phyloP scores from a whole-genome alignment of 345 rosid genomes.

The Streptanthus diversifolius region DNA sequence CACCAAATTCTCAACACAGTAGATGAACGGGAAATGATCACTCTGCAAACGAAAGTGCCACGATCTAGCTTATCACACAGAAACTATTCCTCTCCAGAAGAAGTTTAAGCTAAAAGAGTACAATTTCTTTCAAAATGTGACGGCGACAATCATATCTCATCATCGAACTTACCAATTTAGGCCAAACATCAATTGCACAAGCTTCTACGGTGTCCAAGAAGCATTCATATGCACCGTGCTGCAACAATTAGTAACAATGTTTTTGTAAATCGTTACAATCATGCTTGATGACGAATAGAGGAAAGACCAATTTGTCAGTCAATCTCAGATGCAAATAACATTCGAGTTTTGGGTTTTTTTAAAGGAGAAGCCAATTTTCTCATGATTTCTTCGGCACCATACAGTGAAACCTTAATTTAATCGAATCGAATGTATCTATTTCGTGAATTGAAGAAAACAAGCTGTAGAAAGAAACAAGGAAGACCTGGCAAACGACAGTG shows the following conservation, averaged over 20 bases:
- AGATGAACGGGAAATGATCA: conserved; percentile 69
- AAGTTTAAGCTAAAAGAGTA: background rate
- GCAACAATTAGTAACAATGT: conserved; percentile 31
- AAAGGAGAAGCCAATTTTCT: background rate
- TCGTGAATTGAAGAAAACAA: background rate
- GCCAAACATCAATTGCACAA: conserved; percentile 78
- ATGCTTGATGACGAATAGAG: background rate
- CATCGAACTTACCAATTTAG: conserved; percentile 49
- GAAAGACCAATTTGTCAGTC: background rate
- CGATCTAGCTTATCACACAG: background rate
- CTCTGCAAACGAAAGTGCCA: conserved; percentile 45
- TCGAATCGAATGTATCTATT: background rate
- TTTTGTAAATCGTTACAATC: background rate
- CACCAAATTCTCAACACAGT: conserved; percentile 70
- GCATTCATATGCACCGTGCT: conserved; percentile 88
- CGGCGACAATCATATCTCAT: background rate
- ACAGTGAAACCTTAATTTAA: background rate
- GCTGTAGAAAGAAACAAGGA: background rate
- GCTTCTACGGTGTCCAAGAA: conserved; percentile 83
- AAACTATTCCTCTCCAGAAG: background rate
- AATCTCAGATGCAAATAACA: background rate
- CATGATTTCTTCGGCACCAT: background rate
- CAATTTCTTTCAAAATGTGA: background rate
- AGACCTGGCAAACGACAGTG: conserved; percentile 77
- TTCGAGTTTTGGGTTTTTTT: background rate